A percentile compares a stretch with the other conserved stretches of the same genome.
Conservation (phyloP, 164 flowering plant species). For the Pachysandra terminalis region DNA sequence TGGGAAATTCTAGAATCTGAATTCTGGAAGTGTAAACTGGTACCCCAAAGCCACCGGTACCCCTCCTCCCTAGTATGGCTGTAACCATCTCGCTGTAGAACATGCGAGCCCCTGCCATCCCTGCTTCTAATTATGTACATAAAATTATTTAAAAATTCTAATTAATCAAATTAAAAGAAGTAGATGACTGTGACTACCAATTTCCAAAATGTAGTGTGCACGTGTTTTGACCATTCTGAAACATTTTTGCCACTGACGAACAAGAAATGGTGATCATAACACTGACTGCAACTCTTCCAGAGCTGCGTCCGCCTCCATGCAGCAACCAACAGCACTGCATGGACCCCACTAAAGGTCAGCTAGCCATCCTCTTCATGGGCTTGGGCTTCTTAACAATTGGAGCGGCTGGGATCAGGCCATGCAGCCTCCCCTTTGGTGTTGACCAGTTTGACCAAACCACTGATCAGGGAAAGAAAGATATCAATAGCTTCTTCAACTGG, state of each 20-base stretch:
- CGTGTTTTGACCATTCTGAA: too few species aligned
- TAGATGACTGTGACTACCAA: too few species aligned
- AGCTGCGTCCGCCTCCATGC: slow-evolving; percentile 53
- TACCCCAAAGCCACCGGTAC: too few species aligned
- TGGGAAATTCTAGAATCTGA: too few species aligned
- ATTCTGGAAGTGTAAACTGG: too few species aligned
- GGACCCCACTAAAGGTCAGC: slow-evolving; percentile 34
- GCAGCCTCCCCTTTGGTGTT: slow-evolving; percentile 77
- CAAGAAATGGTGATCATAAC: slow-evolving; percentile 70
- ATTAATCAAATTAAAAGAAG: too few species aligned
- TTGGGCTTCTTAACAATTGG: slow-evolving; percentile 52
- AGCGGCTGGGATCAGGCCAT: slow-evolving; percentile 77
- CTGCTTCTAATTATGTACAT: too few species aligned
- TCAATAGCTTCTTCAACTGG: slow-evolving; percentile 89
- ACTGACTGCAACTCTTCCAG: slow-evolving; percentile 45
- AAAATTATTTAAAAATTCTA: too few species aligned
- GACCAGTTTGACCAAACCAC: slow-evolving; percentile 81
- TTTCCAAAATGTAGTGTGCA: too few species aligned
- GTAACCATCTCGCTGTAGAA: too few species aligned
- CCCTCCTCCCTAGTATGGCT: too few species aligned
- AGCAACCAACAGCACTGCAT: slow-evolving; percentile 23
- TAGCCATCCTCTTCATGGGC: slow-evolving; percentile 37
- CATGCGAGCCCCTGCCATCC: too few species aligned
- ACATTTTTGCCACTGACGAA: not conserved
- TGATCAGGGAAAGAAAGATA: slow-evolving; percentile 58